Conservation (phyloP, 2,329 filamentous ascomycete genomes). For the Nemania sp. region DNA sequence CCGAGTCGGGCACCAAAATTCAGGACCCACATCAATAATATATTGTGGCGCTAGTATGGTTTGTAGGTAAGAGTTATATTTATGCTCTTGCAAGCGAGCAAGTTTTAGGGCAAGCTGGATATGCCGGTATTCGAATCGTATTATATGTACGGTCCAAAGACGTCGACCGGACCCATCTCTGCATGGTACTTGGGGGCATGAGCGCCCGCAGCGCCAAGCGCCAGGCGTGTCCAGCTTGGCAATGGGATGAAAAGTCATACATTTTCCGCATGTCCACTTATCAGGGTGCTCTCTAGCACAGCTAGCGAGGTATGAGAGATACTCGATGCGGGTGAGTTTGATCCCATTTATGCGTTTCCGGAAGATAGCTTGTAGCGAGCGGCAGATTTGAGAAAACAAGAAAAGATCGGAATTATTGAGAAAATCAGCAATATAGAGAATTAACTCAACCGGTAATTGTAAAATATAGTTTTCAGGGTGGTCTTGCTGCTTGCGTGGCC, state of each 20-base stretch:
- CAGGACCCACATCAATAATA: no score
- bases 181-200: not conserved
- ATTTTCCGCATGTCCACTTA: not conserved
- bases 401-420: not conserved
- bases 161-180: not conserved
- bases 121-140: constrained; percentile 2
- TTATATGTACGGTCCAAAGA: not conserved
- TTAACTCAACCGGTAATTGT: not conserved
- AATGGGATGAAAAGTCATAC: constrained; percentile 1
- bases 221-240: constrained; percentile 1
- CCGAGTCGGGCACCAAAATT: not conserved
- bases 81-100: not conserved
- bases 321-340: not conserved
- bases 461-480: not conserved
- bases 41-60: constrained; percentile 2
- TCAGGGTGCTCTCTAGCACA: not conserved
- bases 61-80: constrained; percentile 12
- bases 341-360: not conserved
- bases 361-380: not conserved
- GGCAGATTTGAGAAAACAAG: constrained; percentile 4
- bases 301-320: constrained; percentile 1
- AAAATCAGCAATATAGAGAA: not conserved
- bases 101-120: constrained; percentile 16
- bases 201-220: not conserved
- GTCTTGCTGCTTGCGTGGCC: not conserved